phyloP scores from a whole-genome alignment of 2,329 filamentous ascomycete species.

The Fusarium luffae region DNA sequence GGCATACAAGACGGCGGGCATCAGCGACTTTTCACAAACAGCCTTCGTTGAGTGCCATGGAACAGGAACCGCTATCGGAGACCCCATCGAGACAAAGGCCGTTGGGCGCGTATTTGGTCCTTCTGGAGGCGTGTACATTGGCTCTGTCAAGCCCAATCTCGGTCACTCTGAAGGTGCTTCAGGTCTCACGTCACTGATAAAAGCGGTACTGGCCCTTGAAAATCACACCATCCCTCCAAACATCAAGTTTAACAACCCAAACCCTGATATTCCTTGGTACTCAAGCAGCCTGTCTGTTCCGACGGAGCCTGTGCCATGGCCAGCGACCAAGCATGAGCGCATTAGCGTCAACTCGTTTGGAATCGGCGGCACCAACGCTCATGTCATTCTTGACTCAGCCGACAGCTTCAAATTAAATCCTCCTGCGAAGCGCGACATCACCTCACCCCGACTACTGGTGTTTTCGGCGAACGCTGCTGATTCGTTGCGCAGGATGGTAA shows the following conservation, averaged over 20 bases:
- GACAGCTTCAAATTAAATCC: not conserved
- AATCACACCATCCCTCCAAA: constrained; percentile 48
- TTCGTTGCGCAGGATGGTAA: not conserved
- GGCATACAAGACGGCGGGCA: not conserved
- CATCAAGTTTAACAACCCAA: constrained; percentile 46
- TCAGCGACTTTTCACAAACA: not conserved
- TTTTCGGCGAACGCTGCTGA: not conserved
- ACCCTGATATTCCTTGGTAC: constrained; percentile 44
- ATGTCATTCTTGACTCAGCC: constrained; percentile 33
- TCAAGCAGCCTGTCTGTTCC: constrained; percentile 43
- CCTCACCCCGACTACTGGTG: not conserved
- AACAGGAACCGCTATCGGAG: constrained; percentile 4
- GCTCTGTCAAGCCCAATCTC: not conserved
- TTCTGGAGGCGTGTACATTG: not conserved
- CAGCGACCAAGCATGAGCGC: constrained; percentile 39
- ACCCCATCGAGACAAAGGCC: constrained; percentile 2
- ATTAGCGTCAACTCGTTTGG: constrained; percentile 54
- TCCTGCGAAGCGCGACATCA: not conserved
- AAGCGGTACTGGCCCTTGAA: constrained; percentile 46
- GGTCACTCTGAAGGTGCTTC: constrained; percentile 4
- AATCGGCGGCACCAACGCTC: constrained; percentile 54
- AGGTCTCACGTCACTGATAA: not conserved
- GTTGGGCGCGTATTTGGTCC: constrained; percentile 1
- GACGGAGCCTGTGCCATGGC: constrained; percentile 40
- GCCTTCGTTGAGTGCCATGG: constrained; percentile 4